A percentile compares a stretch with the other conserved stretches of the same genome.
Evolutionary conservation across 192 early-diverging fungal genomes (phyloP).

Genomic region (Pilaira anomala): DNA sequence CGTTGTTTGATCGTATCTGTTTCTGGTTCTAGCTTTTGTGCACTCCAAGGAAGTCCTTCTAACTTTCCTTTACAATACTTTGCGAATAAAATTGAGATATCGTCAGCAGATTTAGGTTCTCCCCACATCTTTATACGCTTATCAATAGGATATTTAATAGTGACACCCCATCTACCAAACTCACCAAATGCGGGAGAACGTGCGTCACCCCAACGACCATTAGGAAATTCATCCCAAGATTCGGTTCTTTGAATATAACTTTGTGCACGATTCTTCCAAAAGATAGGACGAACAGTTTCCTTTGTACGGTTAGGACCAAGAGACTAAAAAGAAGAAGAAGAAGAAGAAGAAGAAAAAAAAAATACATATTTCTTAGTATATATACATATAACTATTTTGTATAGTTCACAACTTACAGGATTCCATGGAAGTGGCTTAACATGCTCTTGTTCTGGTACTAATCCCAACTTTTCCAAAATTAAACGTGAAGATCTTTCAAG

Average conservation of each 20-base stretch:
- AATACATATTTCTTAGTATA: slow-evolving; percentile 15
- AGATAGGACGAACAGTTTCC: slow-evolving; percentile 97
- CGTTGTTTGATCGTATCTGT: slow-evolving; percentile 67
- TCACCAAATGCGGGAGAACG: slow-evolving; percentile 89
- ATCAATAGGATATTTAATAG: slow-evolving; percentile 66
- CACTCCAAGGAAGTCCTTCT: slow-evolving; percentile 88
- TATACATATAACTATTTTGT: background rate
- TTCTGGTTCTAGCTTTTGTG: slow-evolving; percentile 68
- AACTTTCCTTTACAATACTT: slow-evolving; percentile 81
- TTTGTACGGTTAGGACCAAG: slow-evolving; percentile 84
- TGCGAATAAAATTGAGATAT: slow-evolving; percentile 77
- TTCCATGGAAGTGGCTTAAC: slow-evolving; percentile 39
- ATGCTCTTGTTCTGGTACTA: slow-evolving; percentile 67
- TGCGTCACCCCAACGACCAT: slow-evolving; percentile 97
- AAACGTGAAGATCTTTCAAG: slow-evolving; percentile 80
- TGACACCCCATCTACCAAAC: slow-evolving; percentile 75
- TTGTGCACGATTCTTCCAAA: slow-evolving; percentile 93
- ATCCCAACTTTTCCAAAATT: slow-evolving; percentile 81
- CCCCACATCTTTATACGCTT: slow-evolving; percentile 78
- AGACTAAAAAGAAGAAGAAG: slow-evolving; percentile 44
- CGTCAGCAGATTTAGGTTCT: slow-evolving; percentile 57
- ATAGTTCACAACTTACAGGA: slow-evolving; percentile 20
- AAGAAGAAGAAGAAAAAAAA: background rate
- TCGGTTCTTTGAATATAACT: slow-evolving; percentile 90
- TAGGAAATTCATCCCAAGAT: slow-evolving; percentile 97